phyloP scores from a whole-genome alignment of 1,284 basidiomycete species.

The Puccinia polysora region DNA sequence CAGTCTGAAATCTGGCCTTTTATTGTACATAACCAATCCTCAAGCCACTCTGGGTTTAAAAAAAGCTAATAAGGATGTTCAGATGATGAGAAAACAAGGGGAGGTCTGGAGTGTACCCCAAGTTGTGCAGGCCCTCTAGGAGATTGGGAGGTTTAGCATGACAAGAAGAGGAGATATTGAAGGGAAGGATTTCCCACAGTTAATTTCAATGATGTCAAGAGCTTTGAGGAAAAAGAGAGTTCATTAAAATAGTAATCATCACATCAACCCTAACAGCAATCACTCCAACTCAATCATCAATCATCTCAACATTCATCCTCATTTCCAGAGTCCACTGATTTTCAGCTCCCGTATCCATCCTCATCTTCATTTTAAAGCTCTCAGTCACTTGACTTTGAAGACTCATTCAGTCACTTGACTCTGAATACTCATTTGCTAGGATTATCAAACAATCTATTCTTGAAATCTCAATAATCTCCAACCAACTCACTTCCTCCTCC shows the following conservation, averaged over 20 bases:
- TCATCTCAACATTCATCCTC: constrained; percentile 7
- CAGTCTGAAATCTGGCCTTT: too few relatives aligned
- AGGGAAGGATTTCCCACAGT: constrained; percentile 21
- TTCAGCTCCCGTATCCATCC: background rate
- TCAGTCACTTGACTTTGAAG: background rate
- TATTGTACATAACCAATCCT: constrained; percentile 9
- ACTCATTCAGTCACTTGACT: too few relatives aligned
- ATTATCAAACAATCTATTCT: constrained; percentile 1
- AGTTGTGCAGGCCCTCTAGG: constrained; percentile 24
- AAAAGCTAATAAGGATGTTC: background rate
- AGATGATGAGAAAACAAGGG: background rate
- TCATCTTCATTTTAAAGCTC: constrained; percentile 5
- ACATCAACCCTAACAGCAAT: too few relatives aligned
- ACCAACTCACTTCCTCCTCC: background rate
- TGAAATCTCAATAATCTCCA: constrained; percentile 11
- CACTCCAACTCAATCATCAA: background rate
- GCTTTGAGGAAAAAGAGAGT: constrained; percentile 1
- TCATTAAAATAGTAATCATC: too few relatives aligned
- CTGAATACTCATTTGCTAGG: too few relatives aligned
- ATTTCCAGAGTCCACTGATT: constrained; percentile 20
- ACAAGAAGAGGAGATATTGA: constrained; percentile 7
- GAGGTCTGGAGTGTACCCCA: constrained; percentile 13
- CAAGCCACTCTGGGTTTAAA: constrained; percentile 9
- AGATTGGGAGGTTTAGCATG: constrained; percentile 22
- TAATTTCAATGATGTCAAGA: constrained; percentile 15